Percentiles rank a stretch among this genome's conserved stretches.
These are phyloP conservation scores for Puccinellia tenuiflora DNA, from an alignment of 176 grass and related monocot species.

Conservation along the genomic window DNA sequence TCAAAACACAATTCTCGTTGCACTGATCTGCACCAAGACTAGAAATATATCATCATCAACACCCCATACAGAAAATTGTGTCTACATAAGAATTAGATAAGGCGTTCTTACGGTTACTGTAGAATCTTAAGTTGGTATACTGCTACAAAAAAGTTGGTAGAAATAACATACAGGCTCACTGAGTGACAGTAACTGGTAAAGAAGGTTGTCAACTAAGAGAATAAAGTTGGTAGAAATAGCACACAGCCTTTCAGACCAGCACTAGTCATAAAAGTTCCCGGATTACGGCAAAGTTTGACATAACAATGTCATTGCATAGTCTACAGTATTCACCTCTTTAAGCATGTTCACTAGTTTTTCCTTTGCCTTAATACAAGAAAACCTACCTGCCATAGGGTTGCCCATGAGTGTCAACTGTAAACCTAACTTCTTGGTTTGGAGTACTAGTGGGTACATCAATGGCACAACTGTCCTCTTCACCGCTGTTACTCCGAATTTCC, in stretches of 20 bases:
- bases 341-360: not conserved
- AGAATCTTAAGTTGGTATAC: not conserved
- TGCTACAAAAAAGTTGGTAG: not conserved
- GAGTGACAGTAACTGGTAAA: slow-evolving; percentile 10
- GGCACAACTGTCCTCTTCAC: slow-evolving; percentile 17
- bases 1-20: slow-evolving; percentile 6
- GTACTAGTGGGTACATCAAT: slow-evolving; percentile 9
- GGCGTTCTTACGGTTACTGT: not conserved
- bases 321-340: not conserved
- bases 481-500: not conserved
- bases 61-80: not conserved
- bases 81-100: not conserved
- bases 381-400: slow-evolving; percentile 26
- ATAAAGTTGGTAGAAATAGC: not conserved
- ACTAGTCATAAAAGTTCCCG: not conserved
- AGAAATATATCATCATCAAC: slow-evolving; percentile 24
- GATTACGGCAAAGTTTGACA: not conserved
- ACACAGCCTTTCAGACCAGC: not conserved
- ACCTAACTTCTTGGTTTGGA: slow-evolving; percentile 13
- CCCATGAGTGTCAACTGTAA: not conserved
- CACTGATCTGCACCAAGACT: slow-evolving; percentile 42
- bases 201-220: slow-evolving; percentile 8
- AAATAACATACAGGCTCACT: slow-evolving; percentile 2
- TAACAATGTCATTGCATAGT: not conserved
- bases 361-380: slow-evolving; percentile 28